Conservation (phyloP, 768 basidiomycete genomes). For the Leccinellum luteum region DNA sequence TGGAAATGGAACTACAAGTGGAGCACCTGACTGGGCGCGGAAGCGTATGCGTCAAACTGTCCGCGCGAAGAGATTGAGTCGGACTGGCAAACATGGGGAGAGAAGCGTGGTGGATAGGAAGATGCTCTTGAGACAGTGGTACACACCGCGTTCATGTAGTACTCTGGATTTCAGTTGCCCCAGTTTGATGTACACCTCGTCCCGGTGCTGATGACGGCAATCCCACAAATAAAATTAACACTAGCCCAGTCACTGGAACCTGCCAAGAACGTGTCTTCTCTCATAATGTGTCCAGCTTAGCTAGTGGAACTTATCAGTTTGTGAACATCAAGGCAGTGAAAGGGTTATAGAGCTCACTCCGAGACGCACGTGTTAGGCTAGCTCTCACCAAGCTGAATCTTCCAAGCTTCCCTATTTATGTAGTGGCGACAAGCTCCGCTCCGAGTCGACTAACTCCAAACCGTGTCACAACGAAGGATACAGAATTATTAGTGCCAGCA, state of each 20-base stretch:
- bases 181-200: too few relatives aligned
- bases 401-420: not conserved
- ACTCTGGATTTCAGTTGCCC: not conserved
- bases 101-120: not conserved
- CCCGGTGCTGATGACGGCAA: too few relatives aligned
- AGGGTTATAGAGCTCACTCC: not conserved
- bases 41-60: conserved; percentile 1
- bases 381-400: not conserved
- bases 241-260: not conserved
- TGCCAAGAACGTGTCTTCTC: not conserved
- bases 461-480: too few relatives aligned
- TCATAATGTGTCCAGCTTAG: not conserved
- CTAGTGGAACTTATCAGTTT: not conserved
- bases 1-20: conserved; percentile 7
- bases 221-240: too few relatives aligned
- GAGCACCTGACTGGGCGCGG: conserved; percentile 5
- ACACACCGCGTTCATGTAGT: not conserved
- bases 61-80: conserved; percentile 1
- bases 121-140: not conserved
- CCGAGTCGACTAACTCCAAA: not conserved
- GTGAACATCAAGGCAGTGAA: not conserved
- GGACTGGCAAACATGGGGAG: conserved; percentile 4
- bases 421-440: not conserved
- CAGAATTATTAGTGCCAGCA: not conserved
- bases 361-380: not conserved